Base-by-base conservation (phyloP, 2,329 filamentous ascomycete genomes). In the Aspergillus flavus region DNA sequence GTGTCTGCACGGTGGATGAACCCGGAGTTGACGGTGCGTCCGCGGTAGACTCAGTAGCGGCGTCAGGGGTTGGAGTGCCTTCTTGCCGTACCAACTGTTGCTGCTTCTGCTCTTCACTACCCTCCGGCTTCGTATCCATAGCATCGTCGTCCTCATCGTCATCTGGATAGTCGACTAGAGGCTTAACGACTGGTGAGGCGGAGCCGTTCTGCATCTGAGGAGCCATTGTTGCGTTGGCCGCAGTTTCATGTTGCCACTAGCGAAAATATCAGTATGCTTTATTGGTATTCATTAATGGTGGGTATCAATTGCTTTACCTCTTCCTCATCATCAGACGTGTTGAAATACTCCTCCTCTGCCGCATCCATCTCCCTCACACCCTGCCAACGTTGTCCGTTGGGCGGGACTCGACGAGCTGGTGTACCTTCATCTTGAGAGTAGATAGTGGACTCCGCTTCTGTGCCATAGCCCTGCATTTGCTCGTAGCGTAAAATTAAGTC, bases 311-410 rank as follows among this genome's bases (percentile, higher is more conserved):
- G 48, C 56, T 72, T 59, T 69, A 77, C 81, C 65, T 89, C 92
- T 7, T 97, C 93, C 64, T 94, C 91, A 54, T 95, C 92, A 70
- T 97, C 94, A 0, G 91, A 93, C 0, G 87, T 88, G 71, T 96
- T 94, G 85, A 96, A 98, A 77, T 98, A 99, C 50, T 94, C 93
- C 72, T 97, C 94, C 76, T 97, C 92, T 12, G 90, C 88, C 6
- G 89, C 85, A 74, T 97, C 94, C 73, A 94, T 86, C 59, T 96
- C 93, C 73, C 92, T 92, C 75, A 96, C 85, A 52, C 87, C 89
- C 68, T 88, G 87, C 77, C 91, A 90, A 65, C 87, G 79, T 63
- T 81, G 84, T n/a, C 84, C 83, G 64, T 87, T 88, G 61, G 85
- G 75, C 43, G 83, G 81, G 59, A 76, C 79, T 62, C 80, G 78